Evolutionary conservation across 2,329 filamentous ascomycete genomes (phyloP).

Genomic region (Cryphonectria carpinicola): DNA sequence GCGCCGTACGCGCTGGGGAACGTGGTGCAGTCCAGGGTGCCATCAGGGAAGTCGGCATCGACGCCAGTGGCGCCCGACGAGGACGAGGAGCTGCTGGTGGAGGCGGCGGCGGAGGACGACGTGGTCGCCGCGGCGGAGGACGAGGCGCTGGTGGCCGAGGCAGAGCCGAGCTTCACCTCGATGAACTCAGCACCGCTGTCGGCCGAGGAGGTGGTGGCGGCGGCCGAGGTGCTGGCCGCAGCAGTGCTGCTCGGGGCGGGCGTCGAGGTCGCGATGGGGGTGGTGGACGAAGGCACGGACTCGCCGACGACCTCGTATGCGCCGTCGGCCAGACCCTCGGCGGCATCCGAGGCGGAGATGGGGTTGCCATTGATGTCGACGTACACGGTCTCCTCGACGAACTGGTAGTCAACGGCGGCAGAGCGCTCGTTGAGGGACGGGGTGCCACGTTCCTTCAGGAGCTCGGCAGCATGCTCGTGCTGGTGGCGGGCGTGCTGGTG

Average conservation of each 20-base stretch:
- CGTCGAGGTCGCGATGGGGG: slow-evolving; percentile 42
- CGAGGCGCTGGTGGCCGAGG: slow-evolving; percentile 33
- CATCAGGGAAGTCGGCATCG: slow-evolving; percentile 73
- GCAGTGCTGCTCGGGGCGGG: slow-evolving; percentile 40
- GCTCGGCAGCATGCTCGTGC: slow-evolving; percentile 47
- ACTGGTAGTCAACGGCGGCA: slow-evolving; percentile 57
- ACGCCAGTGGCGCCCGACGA: slow-evolving; percentile 55
- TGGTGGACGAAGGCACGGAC: slow-evolving; percentile 55
- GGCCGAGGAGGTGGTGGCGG: slow-evolving; percentile 39
- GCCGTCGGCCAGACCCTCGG: slow-evolving; percentile 72
- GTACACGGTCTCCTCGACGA: slow-evolving; percentile 71
- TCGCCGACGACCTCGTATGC: slow-evolving; percentile 69
- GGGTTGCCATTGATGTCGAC: slow-evolving; percentile 64
- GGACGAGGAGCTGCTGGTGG: slow-evolving; percentile 33
- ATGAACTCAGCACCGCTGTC: slow-evolving; percentile 52
- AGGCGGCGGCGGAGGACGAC: slow-evolving; percentile 33
- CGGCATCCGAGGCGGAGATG: slow-evolving; percentile 67
- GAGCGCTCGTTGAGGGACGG: slow-evolving; percentile 36
- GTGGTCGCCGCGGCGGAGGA: slow-evolving; percentile 35
- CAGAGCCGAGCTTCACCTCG: slow-evolving; percentile 47
- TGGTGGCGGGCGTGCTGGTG: slow-evolving; percentile 63
- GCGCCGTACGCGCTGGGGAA: slow-evolving; percentile 85
- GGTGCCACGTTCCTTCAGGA: slow-evolving; percentile 49
- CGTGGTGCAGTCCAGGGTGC: slow-evolving; percentile 67
- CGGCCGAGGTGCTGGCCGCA: slow-evolving; percentile 41